These are phyloP conservation scores for Smallanthus sonchifolius DNA, from an alignment of 129 eudicot species.

Conservation along the genomic window DNA sequence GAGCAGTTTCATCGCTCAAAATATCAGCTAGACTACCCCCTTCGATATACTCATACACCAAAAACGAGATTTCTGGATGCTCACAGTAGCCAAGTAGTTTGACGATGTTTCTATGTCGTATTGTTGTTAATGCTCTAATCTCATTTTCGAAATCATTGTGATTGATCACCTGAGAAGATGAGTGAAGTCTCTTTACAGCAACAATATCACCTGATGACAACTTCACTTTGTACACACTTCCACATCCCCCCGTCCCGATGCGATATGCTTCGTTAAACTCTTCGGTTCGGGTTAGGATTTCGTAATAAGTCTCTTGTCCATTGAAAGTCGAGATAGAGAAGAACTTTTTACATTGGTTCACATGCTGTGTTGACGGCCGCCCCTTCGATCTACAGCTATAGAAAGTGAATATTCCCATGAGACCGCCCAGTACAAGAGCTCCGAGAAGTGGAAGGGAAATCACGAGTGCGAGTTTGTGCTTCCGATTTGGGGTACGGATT, in stretches of 20 bases:
- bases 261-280: constrained; percentile 17
- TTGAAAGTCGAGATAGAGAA: constrained; percentile 16
- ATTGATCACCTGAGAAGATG: neutral
- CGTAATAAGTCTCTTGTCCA: constrained; percentile 18
- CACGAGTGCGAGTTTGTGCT: neutral
- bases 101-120: constrained; percentile 26
- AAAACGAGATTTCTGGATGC: constrained; percentile 12
- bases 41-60: constrained; percentile 20
- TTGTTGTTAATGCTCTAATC: constrained; percentile 11
- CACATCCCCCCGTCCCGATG: constrained; percentile 26
- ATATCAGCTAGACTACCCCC: constrained; percentile 15
- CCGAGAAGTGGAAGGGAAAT: constrained; percentile 18
- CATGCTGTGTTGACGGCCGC: neutral
- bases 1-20: neutral
- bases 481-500: neutral
- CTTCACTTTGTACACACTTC: constrained; percentile 29
- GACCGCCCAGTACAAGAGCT: constrained; percentile 3
- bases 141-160: constrained; percentile 8
- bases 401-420: neutral
- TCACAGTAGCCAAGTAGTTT: constrained; percentile 27
- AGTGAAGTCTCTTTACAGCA: constrained; percentile 18
- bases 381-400: too few species aligned
- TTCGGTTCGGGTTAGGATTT: constrained; percentile 16
- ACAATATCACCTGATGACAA: constrained; percentile 8
- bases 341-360: neutral